A percentile compares a stretch with the other conserved stretches of the same genome.
Evolutionary conservation across 176 grass and related monocot genomes (phyloP).

Genomic region (sorghum (Sorghum bicolor)): Sorghum_bicolor_NCBIv3 NC_012879.2:58958501-58959000

Average conservation of each 20-base stretch:
- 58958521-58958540: neutral
- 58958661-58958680: neutral
- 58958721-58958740: slow-evolving; percentile 18
- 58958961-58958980: slow-evolving; percentile 8
- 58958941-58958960: slow-evolving; percentile 45
- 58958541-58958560: neutral
- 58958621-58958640: slow-evolving; percentile 14
- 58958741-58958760: slow-evolving; percentile 53
- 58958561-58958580: slow-evolving; percentile 20
- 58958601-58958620: neutral
- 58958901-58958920: slow-evolving; percentile 34
- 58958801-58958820: slow-evolving; percentile 8
- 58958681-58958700: slow-evolving; percentile 41
- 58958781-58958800: slow-evolving; percentile 48
- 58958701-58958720: slow-evolving; percentile 14
- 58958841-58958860: slow-evolving; percentile 20
- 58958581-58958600: slow-evolving; percentile 35
- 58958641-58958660: slow-evolving; percentile 25
- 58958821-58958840: neutral
- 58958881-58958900: slow-evolving; percentile 36
- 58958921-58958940: slow-evolving; percentile 33
- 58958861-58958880: slow-evolving; percentile 19
- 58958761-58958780: slow-evolving; percentile 44
- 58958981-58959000: slow-evolving; percentile 42
- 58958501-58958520: neutral